Evolutionary conservation across 257 asterid genomes (phyloP).

Genomic region (Solanum pennellii): DNA sequence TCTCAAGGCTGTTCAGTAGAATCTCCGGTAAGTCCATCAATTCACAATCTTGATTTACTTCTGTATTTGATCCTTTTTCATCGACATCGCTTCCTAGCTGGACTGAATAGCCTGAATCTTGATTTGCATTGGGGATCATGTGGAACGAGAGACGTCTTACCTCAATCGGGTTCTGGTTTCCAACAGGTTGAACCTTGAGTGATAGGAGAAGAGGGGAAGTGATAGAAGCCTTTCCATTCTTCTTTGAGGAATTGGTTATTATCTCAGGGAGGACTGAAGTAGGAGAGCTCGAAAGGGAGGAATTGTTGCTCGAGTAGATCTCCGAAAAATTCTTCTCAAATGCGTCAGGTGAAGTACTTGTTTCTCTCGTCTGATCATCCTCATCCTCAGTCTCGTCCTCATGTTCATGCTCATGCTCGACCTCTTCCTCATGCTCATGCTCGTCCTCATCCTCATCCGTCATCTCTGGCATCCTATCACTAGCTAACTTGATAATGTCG

Average conservation of each 20-base stretch:
- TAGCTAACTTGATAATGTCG: slow-evolving; percentile 52
- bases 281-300: slow-evolving; percentile 47
- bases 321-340: slow-evolving; percentile 34
- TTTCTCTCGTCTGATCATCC: slow-evolving; percentile 37
- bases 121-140: slow-evolving; percentile 45
- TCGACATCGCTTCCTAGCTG: slow-evolving; percentile 9
- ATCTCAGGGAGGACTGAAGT: slow-evolving; percentile 62
- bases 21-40: slow-evolving; percentile 9
- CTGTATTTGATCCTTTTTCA: slow-evolving; percentile 1
- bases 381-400: slow-evolving; percentile 4
- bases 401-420: background rate
- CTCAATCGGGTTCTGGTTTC: slow-evolving; percentile 66
- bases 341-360: slow-evolving; percentile 27
- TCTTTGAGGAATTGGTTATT: slow-evolving; percentile 13
- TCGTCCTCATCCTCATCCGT: slow-evolving; percentile 26
- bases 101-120: slow-evolving; percentile 19
- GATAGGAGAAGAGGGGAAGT: slow-evolving; percentile 47
- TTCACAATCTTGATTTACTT: slow-evolving; percentile 14
- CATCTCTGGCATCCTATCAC: slow-evolving; percentile 51
- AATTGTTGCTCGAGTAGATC: slow-evolving; percentile 20
- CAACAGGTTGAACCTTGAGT: slow-evolving; percentile 50
- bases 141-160: slow-evolving; percentile 62
- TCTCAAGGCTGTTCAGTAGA: background rate
- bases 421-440: slow-evolving; percentile 29
- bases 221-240: slow-evolving; percentile 18